Evolutionary conservation across 2,329 filamentous ascomycete genomes (phyloP), one percentile per base, ranked within the genome.

Genomic region (Aspergillus ustus): DNA sequence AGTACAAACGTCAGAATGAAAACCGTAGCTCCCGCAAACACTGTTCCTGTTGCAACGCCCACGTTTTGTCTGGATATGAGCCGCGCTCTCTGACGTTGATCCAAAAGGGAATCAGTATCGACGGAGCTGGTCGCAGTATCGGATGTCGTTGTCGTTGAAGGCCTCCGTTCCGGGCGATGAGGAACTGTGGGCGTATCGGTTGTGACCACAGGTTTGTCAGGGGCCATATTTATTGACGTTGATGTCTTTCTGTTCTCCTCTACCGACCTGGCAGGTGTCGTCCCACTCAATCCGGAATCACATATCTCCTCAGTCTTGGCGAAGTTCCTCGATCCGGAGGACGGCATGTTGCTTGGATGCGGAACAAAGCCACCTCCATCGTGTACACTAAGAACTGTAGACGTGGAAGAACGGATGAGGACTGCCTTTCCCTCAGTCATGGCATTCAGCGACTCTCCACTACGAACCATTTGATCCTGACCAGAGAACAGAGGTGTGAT

Each of bases 241-340:
- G 19, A 22, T 45, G 25, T 56, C n/a, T 15, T 22, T 48, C 53
- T 56, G 25, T 48, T 46, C 40, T 49, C 53, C 22, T 29, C 20
- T 20, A 46, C 48, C 20, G 31, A 43, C 53, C 53, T 56, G 43
- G 53, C 28, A 48, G 53, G 53, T 46, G 8, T 46, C 37, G 29
- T 56, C 40, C 28, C 29, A 37, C 53, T 34, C 20, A 45, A 44
- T 28, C 55, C 31, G 17, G 55, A 50, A 45, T 52, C 46, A 51
- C 34, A 50, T 58, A 58, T 28, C 55, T 50, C 55, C 45, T 58
- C 48, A n/a, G 55, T 44, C 25, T 58, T 58, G 31, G 46, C 55
- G 19, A 43, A 51, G 34, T 40, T 51, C n/a, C 48, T 51, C 31
- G 55, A 44, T 58, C 29, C 46, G n/a, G 45, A 50, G 46, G 55